Evolutionary conservation across 2,329 filamentous ascomycete species (phyloP), one percentile per base, ranked within the genome.

Genomic region (Exophiala alcalophila): DNA sequence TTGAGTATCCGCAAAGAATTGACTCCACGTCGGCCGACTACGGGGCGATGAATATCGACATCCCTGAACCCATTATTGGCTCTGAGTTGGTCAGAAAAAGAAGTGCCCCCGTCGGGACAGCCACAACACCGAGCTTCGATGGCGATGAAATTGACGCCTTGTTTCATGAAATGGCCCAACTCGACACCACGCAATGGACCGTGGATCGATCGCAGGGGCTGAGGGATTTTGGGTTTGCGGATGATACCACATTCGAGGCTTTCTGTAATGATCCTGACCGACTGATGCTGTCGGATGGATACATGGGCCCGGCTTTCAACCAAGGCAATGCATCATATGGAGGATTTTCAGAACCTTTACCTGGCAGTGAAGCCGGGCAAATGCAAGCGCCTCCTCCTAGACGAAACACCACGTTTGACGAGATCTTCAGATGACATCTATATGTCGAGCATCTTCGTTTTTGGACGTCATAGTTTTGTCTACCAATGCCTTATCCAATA

Each of bases 231-330:
- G 66, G 66, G 1, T 69, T 69, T 34, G 49, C 64, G n/a, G 66
- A 69, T 27, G 65, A 68, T 33, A 63, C 53, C 14, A 68, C 66
- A 2, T 69, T 69, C 40, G 63, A 68, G 40, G 66, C 64, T 4
- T 69, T 69, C 40, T 69, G 66, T 20, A 65, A 69, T 49, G 66
- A 69, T 40, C 66, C 66, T 3, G 65, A 69, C 46, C 63, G 66
- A 19, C 28, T 51, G n/a, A 51, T 48, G 40, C 32, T 47, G 29
- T 38, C 44, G 19, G 44, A 48, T 14, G 40, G 26, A 6, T 48
- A 39, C 20, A 36, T 44, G 34, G 48, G 28, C n/a, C 43, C 43
- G 7, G 31, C 27, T 8, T 41, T 48, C 15, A 36, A 46, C n/a
- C 16, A 43, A 12, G 21, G 29, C 29, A 42, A n/a, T 15, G 19